Base-by-base conservation (phyloP, 495 filamentous ascomycete species). In the Penicillium bovifimosum region DNA sequence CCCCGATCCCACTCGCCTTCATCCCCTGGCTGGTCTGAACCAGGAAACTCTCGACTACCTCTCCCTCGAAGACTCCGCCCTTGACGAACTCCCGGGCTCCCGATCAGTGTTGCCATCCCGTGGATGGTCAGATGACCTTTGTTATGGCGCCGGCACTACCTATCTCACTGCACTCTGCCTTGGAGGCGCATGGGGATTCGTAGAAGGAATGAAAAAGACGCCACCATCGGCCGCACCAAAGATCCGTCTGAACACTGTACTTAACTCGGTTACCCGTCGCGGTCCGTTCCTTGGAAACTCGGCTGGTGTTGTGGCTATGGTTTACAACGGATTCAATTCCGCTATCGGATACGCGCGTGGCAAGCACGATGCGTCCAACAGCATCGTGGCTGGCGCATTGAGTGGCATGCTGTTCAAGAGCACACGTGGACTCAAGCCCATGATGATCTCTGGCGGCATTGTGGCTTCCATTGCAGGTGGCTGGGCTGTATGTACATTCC, bases 221-320 rank as follows among this genome's bases (percentile, higher is more conserved):
- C 81, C 83, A 0, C 69, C 75, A 1, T 81, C 77, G 8, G 87
- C 92, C 56, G 85, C 90, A 18, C 92, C 95, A 0, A 91, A 93
- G 78, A 78, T 98, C 59, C 84, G 88, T 50, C 74, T 98, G 17
- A 98, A 98, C 76, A 85, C 86, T 47, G 90, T 95, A 24, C 80
- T 98, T 54, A 98, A 98, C 70, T 86, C 89, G 33, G 78, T 98
- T 39, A 98, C 93, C 40, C 73, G 93, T 60, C 75, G 93, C 70
- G 93, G 93, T 7, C 93, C 93, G n/a, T 98, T 96, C 75, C 69
- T 97, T 55, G 93, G 95, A 13, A 98, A 98, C 75, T 89, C 84
- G 6, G 93, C 95, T 2, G 93, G 90, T 47, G 91, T 96, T 24
- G 82, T 98, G 28, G 93, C 93, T 10, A 87, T 98, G 80, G 84